These are phyloP conservation scores for Flaveria trinervia DNA, from an alignment of 129 eudicot genomes.

Conservation along the genomic window DNA sequence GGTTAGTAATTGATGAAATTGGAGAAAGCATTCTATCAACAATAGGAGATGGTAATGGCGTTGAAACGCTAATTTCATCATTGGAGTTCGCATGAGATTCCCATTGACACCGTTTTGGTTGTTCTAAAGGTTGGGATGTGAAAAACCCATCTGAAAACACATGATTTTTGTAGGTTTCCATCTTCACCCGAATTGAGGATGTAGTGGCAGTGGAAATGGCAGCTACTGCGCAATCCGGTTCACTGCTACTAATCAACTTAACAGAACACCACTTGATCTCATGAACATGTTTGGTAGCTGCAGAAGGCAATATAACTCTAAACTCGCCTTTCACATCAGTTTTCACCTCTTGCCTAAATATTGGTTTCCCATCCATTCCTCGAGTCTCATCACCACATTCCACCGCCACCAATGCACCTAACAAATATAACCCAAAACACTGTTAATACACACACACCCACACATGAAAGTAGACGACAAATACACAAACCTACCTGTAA, in stretches of 20 bases:
- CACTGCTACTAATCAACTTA: slow-evolving; percentile 60
- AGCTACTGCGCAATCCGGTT: slow-evolving; percentile 64
- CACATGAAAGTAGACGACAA: neutral
- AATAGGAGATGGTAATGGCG: slow-evolving; percentile 29
- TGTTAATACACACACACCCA: neutral
- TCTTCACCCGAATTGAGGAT: slow-evolving; percentile 51
- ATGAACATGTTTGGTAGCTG: slow-evolving; percentile 47
- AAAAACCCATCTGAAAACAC: slow-evolving; percentile 82
- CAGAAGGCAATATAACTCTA: slow-evolving; percentile 59
- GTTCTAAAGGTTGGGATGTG: slow-evolving; percentile 51
- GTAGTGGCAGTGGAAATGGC: slow-evolving; percentile 48
- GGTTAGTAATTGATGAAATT: slow-evolving; percentile 38
- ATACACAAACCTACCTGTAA: slow-evolving; percentile 60
- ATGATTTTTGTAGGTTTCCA: slow-evolving; percentile 44
- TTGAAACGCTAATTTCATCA: slow-evolving; percentile 18
- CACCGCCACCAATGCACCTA: slow-evolving; percentile 82
- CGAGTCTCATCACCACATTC: slow-evolving; percentile 48
- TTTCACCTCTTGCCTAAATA: slow-evolving; percentile 53
- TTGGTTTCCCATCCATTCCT: slow-evolving; percentile 15
- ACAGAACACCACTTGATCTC: slow-evolving; percentile 62
- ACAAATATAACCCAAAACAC: slow-evolving; percentile 15
- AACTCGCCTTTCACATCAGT: slow-evolving; percentile 73
- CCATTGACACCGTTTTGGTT: slow-evolving; percentile 49
- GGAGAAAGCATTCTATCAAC: slow-evolving; percentile 27
- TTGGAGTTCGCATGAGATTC: slow-evolving; percentile 38